Percentiles rank a stretch among this genome's conserved stretches.
phyloP scores from a whole-genome alignment of 164 flowering plant genomes.

The Nymphaea thermarum region DNA sequence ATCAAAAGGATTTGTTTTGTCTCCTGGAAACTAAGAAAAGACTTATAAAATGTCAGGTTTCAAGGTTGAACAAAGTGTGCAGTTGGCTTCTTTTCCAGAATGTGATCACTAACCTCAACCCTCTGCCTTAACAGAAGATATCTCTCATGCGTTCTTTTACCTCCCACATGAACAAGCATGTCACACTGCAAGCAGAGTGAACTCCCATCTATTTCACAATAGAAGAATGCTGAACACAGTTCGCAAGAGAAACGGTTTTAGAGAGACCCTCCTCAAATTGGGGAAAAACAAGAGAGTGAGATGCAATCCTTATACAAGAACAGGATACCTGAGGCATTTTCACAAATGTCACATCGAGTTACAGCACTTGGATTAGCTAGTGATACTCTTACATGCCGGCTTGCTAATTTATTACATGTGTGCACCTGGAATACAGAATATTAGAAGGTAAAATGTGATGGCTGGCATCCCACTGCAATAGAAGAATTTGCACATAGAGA shows the following conservation, averaged over 20 bases:
- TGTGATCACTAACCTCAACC: slow-evolving; percentile 58
- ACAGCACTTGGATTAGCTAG: slow-evolving; percentile 80
- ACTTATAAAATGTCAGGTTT: not conserved
- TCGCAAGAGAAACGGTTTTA: slow-evolving; percentile 3
- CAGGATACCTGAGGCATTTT: slow-evolving; percentile 52
- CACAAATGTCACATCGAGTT: slow-evolving; percentile 89
- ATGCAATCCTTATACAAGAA: not conserved
- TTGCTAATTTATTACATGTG: slow-evolving; percentile 94
- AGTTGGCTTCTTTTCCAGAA: not conserved
- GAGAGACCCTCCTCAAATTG: not conserved
- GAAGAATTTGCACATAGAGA: too few species aligned
- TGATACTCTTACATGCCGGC: slow-evolving; percentile 79
- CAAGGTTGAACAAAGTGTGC: too few species aligned
- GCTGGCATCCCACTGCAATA: too few species aligned
- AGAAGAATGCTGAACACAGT: slow-evolving; percentile 42
- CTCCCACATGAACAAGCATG: slow-evolving; percentile 88
- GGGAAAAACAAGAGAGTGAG: not conserved
- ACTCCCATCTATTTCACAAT: slow-evolving; percentile 50
- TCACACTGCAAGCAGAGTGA: slow-evolving; percentile 67
- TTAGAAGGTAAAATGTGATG: too few species aligned
- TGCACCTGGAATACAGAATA: slow-evolving; percentile 52
- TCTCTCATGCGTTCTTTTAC: slow-evolving; percentile 62
- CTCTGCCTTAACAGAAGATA: slow-evolving; percentile 83
- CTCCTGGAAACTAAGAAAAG: slow-evolving; percentile 72
- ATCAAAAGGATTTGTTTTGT: slow-evolving; percentile 41